phyloP scores from a whole-genome alignment of 768 basidiomycete genomes.

The Trametes coccinea region DNA sequence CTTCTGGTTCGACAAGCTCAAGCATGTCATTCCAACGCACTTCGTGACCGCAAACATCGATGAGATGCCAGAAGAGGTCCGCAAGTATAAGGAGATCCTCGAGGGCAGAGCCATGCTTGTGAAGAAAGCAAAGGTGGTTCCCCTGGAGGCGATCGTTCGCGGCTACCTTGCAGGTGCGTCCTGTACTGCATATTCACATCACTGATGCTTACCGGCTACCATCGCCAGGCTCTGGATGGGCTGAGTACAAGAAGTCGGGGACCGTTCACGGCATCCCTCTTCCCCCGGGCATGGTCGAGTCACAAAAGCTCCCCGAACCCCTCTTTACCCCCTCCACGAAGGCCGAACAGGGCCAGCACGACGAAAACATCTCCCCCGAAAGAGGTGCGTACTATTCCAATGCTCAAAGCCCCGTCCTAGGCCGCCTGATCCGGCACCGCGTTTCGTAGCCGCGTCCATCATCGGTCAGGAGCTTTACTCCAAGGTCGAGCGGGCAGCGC shows the following conservation, averaged over 20 bases:
- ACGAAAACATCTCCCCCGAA: conserved; percentile 98
- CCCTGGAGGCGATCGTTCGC: conserved; percentile 93
- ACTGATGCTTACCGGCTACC: neutral
- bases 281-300: conserved; percentile 79
- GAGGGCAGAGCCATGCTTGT: conserved; percentile 91
- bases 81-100: conserved; percentile 72
- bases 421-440: neutral
- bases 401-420: no score
- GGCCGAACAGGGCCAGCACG: conserved; percentile 90
- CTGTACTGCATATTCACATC: neutral
- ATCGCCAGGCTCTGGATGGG: conserved; percentile 86
- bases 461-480: conserved; percentile 67
- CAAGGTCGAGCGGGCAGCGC: conserved; percentile 56
- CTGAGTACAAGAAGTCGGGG: conserved; percentile 84
- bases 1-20: conserved; percentile 92
- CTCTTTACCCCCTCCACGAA: conserved; percentile 98
- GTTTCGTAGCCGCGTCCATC: conserved; percentile 57
- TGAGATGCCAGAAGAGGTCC: conserved; percentile 81
- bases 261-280: conserved; percentile 87
- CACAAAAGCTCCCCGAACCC: conserved; percentile 75
- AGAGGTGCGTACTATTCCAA: conserved; percentile 56
- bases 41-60: conserved; percentile 76
- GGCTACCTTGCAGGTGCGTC: conserved; percentile 91
- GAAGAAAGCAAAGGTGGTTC: conserved; percentile 82
- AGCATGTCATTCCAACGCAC: conserved; percentile 83